Evolutionary conservation across 768 basidiomycete genomes (phyloP).

Genomic region (Tricholoma hemisulphureum): DNA sequence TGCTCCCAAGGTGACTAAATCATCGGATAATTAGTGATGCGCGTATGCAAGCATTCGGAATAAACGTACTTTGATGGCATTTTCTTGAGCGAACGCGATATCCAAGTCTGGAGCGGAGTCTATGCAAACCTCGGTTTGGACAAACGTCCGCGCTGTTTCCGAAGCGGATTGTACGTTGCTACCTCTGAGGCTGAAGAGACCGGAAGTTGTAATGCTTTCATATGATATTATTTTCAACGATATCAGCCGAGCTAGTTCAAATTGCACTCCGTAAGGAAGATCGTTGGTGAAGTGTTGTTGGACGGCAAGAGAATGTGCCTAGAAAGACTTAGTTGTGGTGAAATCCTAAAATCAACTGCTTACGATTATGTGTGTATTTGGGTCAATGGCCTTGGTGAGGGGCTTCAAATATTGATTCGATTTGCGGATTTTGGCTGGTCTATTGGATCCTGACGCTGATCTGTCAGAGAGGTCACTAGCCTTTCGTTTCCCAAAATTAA

Average conservation of each 20-base stretch:
- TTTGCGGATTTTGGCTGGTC: conserved; percentile 8
- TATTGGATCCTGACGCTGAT: background rate
- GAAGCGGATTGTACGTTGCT: conserved; percentile 33
- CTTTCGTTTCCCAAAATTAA: conserved; percentile 31
- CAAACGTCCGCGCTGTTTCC: conserved; percentile 16
- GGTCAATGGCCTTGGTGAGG: background rate
- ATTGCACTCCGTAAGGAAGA: conserved; percentile 44
- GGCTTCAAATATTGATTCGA: background rate
- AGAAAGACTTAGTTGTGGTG: background rate
- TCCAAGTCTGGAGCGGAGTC: conserved; percentile 8
- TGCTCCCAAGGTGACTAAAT: conserved; percentile 61
- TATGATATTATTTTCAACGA: conserved; percentile 23
- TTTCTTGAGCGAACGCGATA: conserved; percentile 37
- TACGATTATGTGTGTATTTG: conserved; percentile 19
- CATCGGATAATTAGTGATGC: background rate
- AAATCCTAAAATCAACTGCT: background rate
- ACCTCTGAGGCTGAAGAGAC: conserved; percentile 27
- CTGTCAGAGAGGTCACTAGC: conserved; percentile 16
- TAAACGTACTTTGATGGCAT: conserved; percentile 29
- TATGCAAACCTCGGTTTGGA: background rate
- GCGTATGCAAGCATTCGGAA: background rate
- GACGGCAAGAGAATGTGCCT: conserved; percentile 15
- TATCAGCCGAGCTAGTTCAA: conserved; percentile 48
- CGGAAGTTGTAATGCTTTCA: conserved; percentile 25
- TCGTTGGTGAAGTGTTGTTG: conserved; percentile 18